A percentile compares a stretch with the other conserved stretches of the same genome.
Evolutionary conservation across 202 grass and related monocot species (phyloP).

Genomic region (Hordeum pubiflorum): DNA sequence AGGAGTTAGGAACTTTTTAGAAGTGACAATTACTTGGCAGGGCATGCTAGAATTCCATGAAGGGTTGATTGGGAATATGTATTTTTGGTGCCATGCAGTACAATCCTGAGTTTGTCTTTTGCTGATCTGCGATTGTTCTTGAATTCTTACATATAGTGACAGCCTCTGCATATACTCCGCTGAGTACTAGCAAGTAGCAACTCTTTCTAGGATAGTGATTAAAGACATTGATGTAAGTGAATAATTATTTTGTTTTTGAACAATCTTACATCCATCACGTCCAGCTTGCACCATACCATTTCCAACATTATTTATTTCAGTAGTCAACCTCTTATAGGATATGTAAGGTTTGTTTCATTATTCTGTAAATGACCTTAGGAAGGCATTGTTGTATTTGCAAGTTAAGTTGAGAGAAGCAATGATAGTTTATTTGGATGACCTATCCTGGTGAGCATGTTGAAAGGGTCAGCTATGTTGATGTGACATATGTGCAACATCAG

Average conservation of each 20-base stretch:
- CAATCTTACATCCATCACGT: conserved; percentile 21
- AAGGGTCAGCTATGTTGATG: conserved; percentile 19
- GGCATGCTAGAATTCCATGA: background rate
- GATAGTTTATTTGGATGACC: conserved; percentile 35
- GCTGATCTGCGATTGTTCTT: background rate
- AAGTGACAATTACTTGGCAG: background rate
- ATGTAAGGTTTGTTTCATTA: conserved; percentile 27
- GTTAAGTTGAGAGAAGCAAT: conserved; percentile 24
- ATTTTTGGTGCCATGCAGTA: background rate
- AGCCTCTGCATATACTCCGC: background rate
- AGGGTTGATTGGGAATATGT: background rate
- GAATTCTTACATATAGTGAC: conserved; percentile 14
- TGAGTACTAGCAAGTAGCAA: conserved; percentile 1
- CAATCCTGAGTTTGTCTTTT: background rate
- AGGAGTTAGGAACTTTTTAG: background rate
- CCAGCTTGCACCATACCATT: conserved; percentile 20
- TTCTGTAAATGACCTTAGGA: conserved; percentile 24
- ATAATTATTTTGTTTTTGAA: conserved; percentile 27
- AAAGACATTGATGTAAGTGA: conserved; percentile 21
- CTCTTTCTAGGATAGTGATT: conserved; percentile 18
- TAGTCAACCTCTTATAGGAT: conserved; percentile 22
- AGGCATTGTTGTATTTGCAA: conserved; percentile 28
- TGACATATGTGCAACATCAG: conserved; percentile 25
- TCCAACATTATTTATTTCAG: conserved; percentile 25
- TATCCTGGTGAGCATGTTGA: conserved; percentile 25